Evolutionary conservation across 2,329 filamentous ascomycete genomes (phyloP).

Genomic region (Sporothrix phasma): DNA sequence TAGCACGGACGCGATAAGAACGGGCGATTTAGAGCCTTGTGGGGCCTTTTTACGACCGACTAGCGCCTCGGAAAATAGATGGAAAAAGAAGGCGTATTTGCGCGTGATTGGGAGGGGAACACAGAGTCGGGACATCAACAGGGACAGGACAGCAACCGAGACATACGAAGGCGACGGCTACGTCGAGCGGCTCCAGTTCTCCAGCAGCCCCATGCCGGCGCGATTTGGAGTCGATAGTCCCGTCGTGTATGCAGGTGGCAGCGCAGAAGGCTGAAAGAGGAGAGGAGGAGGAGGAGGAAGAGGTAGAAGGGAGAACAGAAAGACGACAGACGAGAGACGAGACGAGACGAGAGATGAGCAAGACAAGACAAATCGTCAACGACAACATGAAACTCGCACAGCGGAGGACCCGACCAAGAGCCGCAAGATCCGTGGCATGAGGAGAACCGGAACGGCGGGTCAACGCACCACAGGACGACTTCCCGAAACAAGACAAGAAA

Average conservation of each 20-base stretch:
- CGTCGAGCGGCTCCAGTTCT: neutral
- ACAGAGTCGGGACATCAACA: too few relatives aligned
- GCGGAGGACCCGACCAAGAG: too few relatives aligned
- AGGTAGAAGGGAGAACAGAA: neutral
- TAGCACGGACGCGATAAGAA: slow-evolving; percentile 9
- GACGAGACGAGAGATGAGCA: neutral
- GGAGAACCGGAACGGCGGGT: too few relatives aligned
- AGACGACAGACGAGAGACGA: neutral
- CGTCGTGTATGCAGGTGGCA: neutral
- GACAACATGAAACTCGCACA: too few relatives aligned
- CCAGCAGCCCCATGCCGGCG: neutral
- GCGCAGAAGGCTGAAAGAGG: neutral
- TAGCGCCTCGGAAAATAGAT: neutral
- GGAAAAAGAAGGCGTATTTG: neutral
- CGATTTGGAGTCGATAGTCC: neutral
- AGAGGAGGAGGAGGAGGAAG: neutral
- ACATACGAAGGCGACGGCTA: neutral
- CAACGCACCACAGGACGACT: too few relatives aligned
- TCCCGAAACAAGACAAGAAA: neutral
- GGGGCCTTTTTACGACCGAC: neutral
- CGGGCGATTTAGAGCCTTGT: neutral
- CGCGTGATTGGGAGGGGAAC: too few relatives aligned
- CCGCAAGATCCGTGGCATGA: too few relatives aligned
- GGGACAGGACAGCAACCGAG: too few relatives aligned
- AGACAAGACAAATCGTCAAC: too few relatives aligned